These are phyloP conservation scores for Dujonia santamariae DNA, from an alignment of 1,139 yeast species.

Conservation along the genomic window DNA sequence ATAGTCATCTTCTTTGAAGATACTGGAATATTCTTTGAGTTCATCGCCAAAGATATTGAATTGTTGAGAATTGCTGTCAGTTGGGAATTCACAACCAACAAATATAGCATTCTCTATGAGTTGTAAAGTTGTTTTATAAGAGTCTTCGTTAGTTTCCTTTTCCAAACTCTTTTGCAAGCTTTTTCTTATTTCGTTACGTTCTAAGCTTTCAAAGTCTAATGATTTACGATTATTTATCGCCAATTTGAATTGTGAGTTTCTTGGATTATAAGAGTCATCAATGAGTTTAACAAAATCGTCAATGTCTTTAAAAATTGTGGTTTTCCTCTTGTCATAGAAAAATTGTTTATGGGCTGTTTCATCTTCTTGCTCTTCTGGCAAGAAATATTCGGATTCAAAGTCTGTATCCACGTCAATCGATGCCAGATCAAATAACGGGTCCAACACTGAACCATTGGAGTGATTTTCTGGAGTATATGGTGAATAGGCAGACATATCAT, in stretches of 20 bases:
- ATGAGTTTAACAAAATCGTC: constrained; percentile 6
- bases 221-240: constrained; percentile 25
- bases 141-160: constrained; percentile 7
- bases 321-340: not conserved
- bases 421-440: constrained; percentile 6
- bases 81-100: constrained; percentile 14
- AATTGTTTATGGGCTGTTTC: constrained; percentile 1
- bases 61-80: constrained; percentile 4
- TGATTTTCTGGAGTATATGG: constrained; percentile 6
- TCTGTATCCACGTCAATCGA: constrained; percentile 6
- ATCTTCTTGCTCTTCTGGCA: not conserved
- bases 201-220: constrained; percentile 22
- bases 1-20: constrained; percentile 21
- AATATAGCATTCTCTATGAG: constrained; percentile 28
- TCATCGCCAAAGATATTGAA: constrained; percentile 2
- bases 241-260: constrained; percentile 16
- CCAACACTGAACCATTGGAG: not conserved
- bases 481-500: constrained; percentile 5
- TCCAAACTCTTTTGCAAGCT: constrained; percentile 16
- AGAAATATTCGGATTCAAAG: constrained; percentile 5
- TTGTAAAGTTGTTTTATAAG: constrained; percentile 12
- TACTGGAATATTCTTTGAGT: constrained; percentile 15
- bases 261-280: constrained; percentile 9
- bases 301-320: constrained; percentile 1
- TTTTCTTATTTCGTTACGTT: constrained; percentile 15